Evolutionary conservation across 1,139 yeast genomes (phyloP).

Genomic region (Yamadazyma conglobata): DNA sequence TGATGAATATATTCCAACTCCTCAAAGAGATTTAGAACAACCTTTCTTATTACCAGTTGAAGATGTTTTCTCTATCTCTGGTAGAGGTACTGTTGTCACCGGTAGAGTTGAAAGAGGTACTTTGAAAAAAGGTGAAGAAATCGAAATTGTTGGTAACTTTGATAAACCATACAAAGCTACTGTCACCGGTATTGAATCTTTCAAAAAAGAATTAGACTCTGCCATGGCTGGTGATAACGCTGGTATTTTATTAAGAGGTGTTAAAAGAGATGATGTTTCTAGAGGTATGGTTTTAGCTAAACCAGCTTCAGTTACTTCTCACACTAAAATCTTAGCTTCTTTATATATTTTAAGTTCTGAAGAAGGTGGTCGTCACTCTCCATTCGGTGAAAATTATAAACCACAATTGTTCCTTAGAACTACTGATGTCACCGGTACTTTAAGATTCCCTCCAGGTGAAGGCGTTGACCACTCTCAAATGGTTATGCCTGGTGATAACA

Average conservation of each 20-base stretch:
- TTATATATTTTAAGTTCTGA: conserved; percentile 89
- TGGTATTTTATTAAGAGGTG: conserved; percentile 96
- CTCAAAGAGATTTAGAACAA: conserved; percentile 91
- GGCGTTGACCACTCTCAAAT: conserved; percentile 78
- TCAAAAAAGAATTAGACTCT: conserved; percentile 95
- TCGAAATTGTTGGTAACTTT: conserved; percentile 92
- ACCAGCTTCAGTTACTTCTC: conserved; percentile 89
- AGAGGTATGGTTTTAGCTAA: conserved; percentile 98
- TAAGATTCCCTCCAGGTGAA: conserved; percentile 88
- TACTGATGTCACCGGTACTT: conserved; percentile 88
- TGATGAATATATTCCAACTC: conserved; percentile 94
- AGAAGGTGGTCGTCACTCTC: conserved; percentile 99
- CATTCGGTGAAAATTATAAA: conserved; percentile 95
- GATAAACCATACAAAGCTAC: conserved; percentile 86
- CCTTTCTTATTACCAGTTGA: conserved; percentile 97
- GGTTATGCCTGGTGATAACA: conserved; percentile 98
- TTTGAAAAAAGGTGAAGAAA: conserved; percentile 96
- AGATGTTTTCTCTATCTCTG: conserved; percentile 96
- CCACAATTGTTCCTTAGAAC: conserved; percentile 98
- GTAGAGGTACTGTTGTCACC: conserved; percentile 99
- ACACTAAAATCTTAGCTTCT: conserved; percentile 91
- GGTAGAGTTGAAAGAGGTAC: conserved; percentile 99
- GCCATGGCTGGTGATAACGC: conserved; percentile 99
- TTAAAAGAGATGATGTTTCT: conserved; percentile 92
- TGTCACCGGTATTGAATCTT: conserved; percentile 98